Base-by-base conservation (phyloP, 2,329 filamentous ascomycete species). In the Cryphonectria nitschkei region DNA sequence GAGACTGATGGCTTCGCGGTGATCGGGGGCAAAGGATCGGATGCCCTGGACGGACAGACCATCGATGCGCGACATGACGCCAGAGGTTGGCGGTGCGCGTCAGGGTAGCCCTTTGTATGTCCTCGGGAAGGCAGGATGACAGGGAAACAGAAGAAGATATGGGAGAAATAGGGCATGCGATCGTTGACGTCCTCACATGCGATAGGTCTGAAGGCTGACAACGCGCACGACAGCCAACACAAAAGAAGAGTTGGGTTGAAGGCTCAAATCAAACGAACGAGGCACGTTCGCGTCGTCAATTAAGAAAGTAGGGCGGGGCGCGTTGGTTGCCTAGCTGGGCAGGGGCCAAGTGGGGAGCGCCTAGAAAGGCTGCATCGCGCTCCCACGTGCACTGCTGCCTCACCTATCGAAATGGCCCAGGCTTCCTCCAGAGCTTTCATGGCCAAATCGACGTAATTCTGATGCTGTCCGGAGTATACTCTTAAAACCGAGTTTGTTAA, bases 31-130 rank as follows among this genome's bases (percentile, higher is more conserved):
- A 80, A 98, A 98, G 70, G 95, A 98, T 76, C 95, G 93, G 75
- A 89, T 82, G 75, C 94, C 95, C 79, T 90, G 84, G 74, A 98
- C 96, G 75, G 92, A 93, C 76, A 98, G 88, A 79, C 95, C 97
- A 79, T 97, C 93, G 76, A 98, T 95, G 80, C 90, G 92, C 75
- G 95, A 93, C 93, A 87, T 87, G 70, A 39, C 70, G 70, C 64
- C 60, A 65, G 41, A 54, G 63, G 34, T n/a, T 26, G 60, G 63
- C 56, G 63, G 43, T 66, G 70, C 62, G 58, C 68, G 68, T 68
- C 32, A 64, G 71, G 69, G 62, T 68, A 60, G 68, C 65, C 65
- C 41, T 46, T 43, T 34, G 29, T 22, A 9, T 22, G 39, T 5
- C 9, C 14, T n/a, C n/a, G 5, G 39, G n/a, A 46, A 29, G 39